These are phyloP conservation scores for Geotrichum fermentans DNA, from an alignment of 1,139 yeast species.

Conservation along the genomic window DNA sequence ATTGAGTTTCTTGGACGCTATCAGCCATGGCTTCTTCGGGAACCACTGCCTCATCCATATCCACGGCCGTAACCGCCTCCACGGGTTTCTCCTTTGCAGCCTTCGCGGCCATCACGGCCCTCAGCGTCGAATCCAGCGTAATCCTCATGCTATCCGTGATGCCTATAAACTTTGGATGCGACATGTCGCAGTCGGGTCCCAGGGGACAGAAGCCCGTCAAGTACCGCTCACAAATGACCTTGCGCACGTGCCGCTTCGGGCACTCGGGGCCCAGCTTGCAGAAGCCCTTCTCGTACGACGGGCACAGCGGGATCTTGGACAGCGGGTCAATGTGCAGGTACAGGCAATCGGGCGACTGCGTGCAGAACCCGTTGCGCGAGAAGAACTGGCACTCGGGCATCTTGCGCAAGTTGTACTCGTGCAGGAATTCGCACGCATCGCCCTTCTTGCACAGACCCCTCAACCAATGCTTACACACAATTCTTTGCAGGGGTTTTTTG, in stretches of 20 bases:
- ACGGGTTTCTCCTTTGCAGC: constrained; percentile 5
- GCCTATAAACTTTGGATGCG: constrained; percentile 41
- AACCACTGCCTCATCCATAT: constrained; percentile 15
- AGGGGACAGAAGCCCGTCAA: constrained; percentile 89
- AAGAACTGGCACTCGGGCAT: constrained; percentile 96
- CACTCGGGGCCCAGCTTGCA: constrained; percentile 93
- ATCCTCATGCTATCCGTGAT: constrained; percentile 40
- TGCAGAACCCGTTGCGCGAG: constrained; percentile 77
- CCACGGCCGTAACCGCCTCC: constrained; percentile 13
- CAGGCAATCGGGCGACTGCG: constrained; percentile 91
- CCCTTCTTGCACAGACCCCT: constrained; percentile 96
- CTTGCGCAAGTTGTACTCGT: constrained; percentile 87
- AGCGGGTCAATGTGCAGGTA: constrained; percentile 89
- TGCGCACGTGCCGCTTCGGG: constrained; percentile 72
- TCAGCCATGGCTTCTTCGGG: constrained; percentile 15
- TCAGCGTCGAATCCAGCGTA: constrained; percentile 31
- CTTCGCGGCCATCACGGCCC: constrained; percentile 14
- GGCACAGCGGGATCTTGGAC: constrained; percentile 81
- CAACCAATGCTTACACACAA: constrained; percentile 97
- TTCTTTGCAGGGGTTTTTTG: constrained; percentile 34
- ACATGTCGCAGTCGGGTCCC: constrained; percentile 42
- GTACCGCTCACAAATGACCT: constrained; percentile 74
- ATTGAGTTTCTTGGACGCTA: not conserved
- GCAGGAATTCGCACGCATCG: constrained; percentile 92
- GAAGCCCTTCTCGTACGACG: constrained; percentile 78